Conservation (phyloP, 306 rosid species). For the Castanea sativa region DNA sequence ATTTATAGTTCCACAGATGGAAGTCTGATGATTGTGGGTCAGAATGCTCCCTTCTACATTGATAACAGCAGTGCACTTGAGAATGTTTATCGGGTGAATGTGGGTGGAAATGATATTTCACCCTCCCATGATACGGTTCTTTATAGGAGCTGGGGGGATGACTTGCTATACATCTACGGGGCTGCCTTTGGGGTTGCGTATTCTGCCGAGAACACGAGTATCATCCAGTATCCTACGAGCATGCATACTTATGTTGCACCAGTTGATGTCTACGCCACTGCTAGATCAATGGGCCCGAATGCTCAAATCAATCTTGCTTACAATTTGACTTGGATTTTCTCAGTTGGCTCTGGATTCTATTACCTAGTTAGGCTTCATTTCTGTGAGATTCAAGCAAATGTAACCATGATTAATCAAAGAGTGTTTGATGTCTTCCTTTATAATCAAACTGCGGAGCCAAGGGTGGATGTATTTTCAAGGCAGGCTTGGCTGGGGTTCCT, state of each 20-base stretch:
- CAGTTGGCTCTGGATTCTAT: slow-evolving; percentile 67
- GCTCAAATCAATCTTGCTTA: slow-evolving; percentile 44
- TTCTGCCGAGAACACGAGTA: slow-evolving; percentile 42
- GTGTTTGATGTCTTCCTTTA: slow-evolving; percentile 61
- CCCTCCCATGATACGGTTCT: slow-evolving; percentile 76
- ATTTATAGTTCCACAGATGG: slow-evolving; percentile 50
- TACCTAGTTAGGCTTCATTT: slow-evolving; percentile 94
- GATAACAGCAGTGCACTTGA: slow-evolving; percentile 71
- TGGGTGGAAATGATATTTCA: slow-evolving; percentile 84
- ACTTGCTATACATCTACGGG: slow-evolving; percentile 51
- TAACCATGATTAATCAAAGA: slow-evolving; percentile 48
- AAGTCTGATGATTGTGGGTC: slow-evolving; percentile 48
- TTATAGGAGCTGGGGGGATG: slow-evolving; percentile 84
- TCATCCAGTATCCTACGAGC: slow-evolving; percentile 37
- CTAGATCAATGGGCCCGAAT: slow-evolving; percentile 87
- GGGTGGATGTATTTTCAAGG: slow-evolving; percentile 58
- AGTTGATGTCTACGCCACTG: slow-evolving; percentile 55
- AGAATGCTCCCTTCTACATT: slow-evolving; percentile 5
- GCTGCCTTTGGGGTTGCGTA: slow-evolving; percentile 60
- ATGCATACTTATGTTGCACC: slow-evolving; percentile 73
- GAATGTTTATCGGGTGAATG: slow-evolving; percentile 70
- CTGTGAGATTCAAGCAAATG: slow-evolving; percentile 53
- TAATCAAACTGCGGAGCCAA: slow-evolving; percentile 57
- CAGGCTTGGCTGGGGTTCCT: slow-evolving; percentile 37
- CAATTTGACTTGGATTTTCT: slow-evolving; percentile 83